These are phyloP conservation scores for peach (Prunus persica) DNA, from an alignment of 306 rosid genomes.

Conservation along the genomic window Prunus_persica_NCBIv2 NC_034010.1:29680001-29680500, in stretches of 20 bases:
- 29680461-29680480: neutral
- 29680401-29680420: neutral
- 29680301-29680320: constrained; percentile 93
- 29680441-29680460: neutral
- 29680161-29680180: constrained; percentile 82
- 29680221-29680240: constrained; percentile 94
- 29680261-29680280: constrained; percentile 37
- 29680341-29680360: constrained; percentile 74
- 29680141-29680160: constrained; percentile 81
- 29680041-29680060: constrained; percentile 76
- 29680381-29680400: neutral
- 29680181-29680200: constrained; percentile 92
- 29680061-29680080: constrained; percentile 65
- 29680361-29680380: constrained; percentile 64
- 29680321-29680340: constrained; percentile 78
- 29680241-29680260: constrained; percentile 55
- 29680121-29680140: constrained; percentile 80
- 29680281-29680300: constrained; percentile 60
- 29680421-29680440: neutral
- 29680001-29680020: constrained; percentile 45
- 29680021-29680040: constrained; percentile 64
- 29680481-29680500: neutral
- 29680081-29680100: constrained; percentile 81
- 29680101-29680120: constrained; percentile 95
- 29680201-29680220: constrained; percentile 98